phyloP scores from a whole-genome alignment of 768 basidiomycete genomes.

The Boletellus sp. region DNA sequence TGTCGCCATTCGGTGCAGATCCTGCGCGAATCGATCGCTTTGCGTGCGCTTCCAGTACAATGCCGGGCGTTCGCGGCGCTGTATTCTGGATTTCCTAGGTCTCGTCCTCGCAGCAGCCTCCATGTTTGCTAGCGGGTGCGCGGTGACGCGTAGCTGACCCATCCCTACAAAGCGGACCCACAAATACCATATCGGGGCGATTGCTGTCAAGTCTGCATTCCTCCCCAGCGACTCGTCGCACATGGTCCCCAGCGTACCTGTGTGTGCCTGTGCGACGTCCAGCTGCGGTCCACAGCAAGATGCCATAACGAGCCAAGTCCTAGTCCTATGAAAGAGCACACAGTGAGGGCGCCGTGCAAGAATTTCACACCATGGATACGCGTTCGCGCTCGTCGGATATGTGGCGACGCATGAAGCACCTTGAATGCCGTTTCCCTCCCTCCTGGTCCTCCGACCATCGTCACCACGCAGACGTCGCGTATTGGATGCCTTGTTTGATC shows the following conservation, averaged over 20 bases:
- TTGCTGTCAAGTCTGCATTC: background rate
- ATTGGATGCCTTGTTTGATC: background rate
- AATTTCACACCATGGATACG: background rate
- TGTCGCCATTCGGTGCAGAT: background rate
- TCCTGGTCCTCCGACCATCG: background rate
- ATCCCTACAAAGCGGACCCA: slow-evolving; percentile 22
- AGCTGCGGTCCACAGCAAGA: slow-evolving; percentile 11
- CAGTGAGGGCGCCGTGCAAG: background rate
- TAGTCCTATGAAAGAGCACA: background rate
- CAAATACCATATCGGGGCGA: no score
- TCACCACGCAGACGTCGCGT: background rate
- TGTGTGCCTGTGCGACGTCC: background rate
- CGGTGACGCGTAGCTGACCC: slow-evolving; percentile 15
- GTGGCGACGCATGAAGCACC: background rate
- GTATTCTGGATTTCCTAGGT: slow-evolving; percentile 10
- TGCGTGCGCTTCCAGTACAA: background rate
- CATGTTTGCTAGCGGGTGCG: background rate
- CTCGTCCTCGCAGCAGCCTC: background rate
- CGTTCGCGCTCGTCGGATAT: background rate
- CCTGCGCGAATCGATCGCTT: slow-evolving; percentile 11
- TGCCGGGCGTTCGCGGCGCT: no score
- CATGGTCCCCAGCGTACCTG: background rate
- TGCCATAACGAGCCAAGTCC: slow-evolving; percentile 1
- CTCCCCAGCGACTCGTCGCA: slow-evolving; percentile 7
- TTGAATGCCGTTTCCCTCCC: background rate